phyloP scores from a whole-genome alignment of 352 stramenopile species.

The Poterioochromonas sp. region DNA sequence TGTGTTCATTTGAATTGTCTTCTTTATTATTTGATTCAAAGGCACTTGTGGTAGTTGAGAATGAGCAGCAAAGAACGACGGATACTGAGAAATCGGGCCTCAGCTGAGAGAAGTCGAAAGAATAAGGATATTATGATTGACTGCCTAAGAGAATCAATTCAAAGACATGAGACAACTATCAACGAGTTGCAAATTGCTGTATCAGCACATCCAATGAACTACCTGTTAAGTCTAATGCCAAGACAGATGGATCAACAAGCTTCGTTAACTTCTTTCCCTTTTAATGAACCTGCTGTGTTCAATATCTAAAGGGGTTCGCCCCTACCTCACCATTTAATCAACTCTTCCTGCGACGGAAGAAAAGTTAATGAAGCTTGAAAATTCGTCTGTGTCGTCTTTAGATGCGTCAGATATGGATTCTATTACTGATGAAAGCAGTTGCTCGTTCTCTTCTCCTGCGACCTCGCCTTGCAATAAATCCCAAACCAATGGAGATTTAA shows the following conservation, averaged over 20 bases:
- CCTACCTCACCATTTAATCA: background rate
- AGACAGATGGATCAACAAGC: background rate
- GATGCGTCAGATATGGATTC: too few relatives aligned
- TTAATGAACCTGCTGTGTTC: background rate
- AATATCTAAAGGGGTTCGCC: background rate
- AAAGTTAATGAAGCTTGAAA: background rate
- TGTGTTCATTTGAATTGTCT: too few relatives aligned
- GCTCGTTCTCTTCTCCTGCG: too few relatives aligned
- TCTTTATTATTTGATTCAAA: too few relatives aligned
- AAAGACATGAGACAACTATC: background rate
- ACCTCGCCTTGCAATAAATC: too few relatives aligned
- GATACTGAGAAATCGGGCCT: background rate
- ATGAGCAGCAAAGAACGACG: background rate
- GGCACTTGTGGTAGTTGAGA: too few relatives aligned
- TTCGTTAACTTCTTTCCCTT: background rate
- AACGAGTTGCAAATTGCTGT: background rate
- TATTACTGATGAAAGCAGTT: too few relatives aligned
- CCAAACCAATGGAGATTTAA: too few relatives aligned
- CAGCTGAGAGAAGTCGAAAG: background rate
- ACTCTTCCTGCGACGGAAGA: background rate
- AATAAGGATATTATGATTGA: background rate
- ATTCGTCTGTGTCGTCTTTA: too few relatives aligned
- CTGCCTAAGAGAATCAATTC: too few relatives aligned
- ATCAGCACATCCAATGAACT: background rate
- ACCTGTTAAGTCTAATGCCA: background rate